These are phyloP conservation scores for Coniella vitis DNA, from an alignment of 2,329 filamentous ascomycete species.

Conservation along the genomic window DNA sequence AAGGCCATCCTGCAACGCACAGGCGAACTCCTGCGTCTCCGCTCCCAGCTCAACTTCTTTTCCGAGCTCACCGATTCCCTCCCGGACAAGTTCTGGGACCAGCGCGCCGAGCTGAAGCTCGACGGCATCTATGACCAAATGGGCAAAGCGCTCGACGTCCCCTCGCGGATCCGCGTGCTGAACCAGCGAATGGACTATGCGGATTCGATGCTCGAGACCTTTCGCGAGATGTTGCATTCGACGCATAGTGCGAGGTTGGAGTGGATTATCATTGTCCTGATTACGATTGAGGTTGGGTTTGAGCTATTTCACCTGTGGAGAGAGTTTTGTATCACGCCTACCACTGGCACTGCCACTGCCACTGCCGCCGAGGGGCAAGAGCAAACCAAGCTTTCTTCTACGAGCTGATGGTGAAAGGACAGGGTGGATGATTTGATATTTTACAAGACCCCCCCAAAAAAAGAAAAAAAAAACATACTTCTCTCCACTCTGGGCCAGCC, in stretches of 20 bases:
- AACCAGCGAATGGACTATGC: slow-evolving; percentile 99
- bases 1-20: slow-evolving; percentile 88
- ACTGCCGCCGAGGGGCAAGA: slow-evolving; percentile 27
- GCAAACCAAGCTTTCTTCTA: not conserved
- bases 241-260: slow-evolving; percentile 83
- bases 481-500: too few relatives aligned
- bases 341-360: slow-evolving; percentile 47
- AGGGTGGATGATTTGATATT: too few relatives aligned
- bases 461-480: too few relatives aligned
- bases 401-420: too few relatives aligned
- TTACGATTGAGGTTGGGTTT: slow-evolving; percentile 86
- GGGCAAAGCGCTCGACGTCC: slow-evolving; percentile 82
- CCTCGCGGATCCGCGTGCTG: slow-evolving; percentile 79
- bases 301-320: slow-evolving; percentile 56
- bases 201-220: slow-evolving; percentile 83
- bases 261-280: slow-evolving; percentile 92
- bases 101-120: slow-evolving; percentile 75
- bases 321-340: slow-evolving; percentile 33
- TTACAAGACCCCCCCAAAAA: too few relatives aligned
- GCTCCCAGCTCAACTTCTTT: slow-evolving; percentile 92
- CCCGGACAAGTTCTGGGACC: slow-evolving; percentile 97
- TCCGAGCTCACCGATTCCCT: slow-evolving; percentile 92
- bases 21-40: slow-evolving; percentile 80
- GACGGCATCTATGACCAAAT: slow-evolving; percentile 96
- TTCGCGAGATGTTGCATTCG: slow-evolving; percentile 84